These are phyloP conservation scores for Acanthamoeba lenticulata DNA, from an alignment of 208 protist species.

Conservation along the genomic window DNA sequence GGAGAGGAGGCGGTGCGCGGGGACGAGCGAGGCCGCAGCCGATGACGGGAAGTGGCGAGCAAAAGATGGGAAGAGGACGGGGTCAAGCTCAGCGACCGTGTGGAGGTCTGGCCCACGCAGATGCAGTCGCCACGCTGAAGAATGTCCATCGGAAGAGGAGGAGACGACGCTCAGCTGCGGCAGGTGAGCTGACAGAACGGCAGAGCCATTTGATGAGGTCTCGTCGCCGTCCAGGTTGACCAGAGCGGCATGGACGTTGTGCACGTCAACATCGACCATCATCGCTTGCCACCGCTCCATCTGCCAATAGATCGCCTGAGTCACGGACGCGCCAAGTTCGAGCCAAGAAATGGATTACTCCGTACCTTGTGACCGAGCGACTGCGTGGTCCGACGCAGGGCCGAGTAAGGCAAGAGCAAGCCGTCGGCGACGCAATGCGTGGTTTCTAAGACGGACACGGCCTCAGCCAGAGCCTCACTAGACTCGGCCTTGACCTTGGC, in stretches of 20 bases:
- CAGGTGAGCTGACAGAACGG: not conserved
- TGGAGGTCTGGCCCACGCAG: not conserved
- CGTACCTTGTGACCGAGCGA: not conserved
- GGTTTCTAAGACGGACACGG: not conserved
- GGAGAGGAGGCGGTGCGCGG: not conserved
- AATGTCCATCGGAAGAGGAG: not conserved
- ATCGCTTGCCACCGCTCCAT: not conserved
- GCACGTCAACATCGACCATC: not conserved
- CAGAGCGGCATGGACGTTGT: not conserved
- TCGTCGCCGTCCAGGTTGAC: not conserved
- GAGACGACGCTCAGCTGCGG: not conserved
- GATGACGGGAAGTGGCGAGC: conserved; percentile 14
- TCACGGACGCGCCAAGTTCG: not conserved
- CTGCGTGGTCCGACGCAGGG: not conserved
- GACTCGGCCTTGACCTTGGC: not conserved
- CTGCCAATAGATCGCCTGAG: not conserved
- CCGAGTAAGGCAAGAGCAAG: not conserved
- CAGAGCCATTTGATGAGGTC: not conserved
- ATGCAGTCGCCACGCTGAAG: not conserved
- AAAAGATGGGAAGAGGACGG: not conserved
- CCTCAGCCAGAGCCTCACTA: not conserved
- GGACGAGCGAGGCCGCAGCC: not conserved
- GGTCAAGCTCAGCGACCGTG: not conserved
- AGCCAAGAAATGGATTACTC: not conserved
- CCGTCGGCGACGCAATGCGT: not conserved